A percentile compares a stretch with the other conserved stretches of the same genome.
Evolutionary conservation across 2,329 filamentous ascomycete genomes (phyloP).

Genomic region (Teratosphaeria gauchensis): DNA sequence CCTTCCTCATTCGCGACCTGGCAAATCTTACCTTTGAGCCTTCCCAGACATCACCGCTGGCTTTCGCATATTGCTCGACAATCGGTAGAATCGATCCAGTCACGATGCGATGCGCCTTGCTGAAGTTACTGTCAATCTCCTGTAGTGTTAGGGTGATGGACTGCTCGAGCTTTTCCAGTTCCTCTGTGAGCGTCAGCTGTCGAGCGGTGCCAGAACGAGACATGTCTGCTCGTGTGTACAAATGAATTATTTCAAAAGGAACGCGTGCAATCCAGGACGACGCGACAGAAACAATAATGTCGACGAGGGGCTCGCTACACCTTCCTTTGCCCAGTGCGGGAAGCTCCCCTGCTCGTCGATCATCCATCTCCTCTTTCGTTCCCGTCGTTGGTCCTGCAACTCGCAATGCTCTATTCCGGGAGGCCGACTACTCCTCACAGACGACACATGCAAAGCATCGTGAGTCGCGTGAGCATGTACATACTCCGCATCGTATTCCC

Average conservation of each 20-base stretch:
- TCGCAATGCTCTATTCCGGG: background rate
- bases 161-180: conserved; percentile 91
- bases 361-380: background rate
- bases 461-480: background rate
- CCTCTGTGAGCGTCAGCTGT: conserved; percentile 75
- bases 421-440: background rate
- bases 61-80: conserved; percentile 89
- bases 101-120: conserved; percentile 89
- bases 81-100: conserved; percentile 86
- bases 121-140: conserved; percentile 99
- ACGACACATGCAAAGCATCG: background rate
- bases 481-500: background rate
- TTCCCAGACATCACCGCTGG: conserved; percentile 92
- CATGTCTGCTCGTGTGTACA: conserved; percentile 27
- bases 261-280: background rate
- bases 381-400: background rate
- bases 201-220: conserved; percentile 44
- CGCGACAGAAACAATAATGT: background rate
- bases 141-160: conserved; percentile 93
- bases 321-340: background rate
- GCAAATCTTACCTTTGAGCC: conserved; percentile 68
- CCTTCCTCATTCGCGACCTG: background rate
- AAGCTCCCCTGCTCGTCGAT: background rate
- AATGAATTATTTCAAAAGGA: background rate
- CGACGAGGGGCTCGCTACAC: background rate